These are phyloP conservation scores for Phragmites australis DNA, from an alignment of 176 grass and related monocot genomes.

Conservation along the genomic window DNA sequence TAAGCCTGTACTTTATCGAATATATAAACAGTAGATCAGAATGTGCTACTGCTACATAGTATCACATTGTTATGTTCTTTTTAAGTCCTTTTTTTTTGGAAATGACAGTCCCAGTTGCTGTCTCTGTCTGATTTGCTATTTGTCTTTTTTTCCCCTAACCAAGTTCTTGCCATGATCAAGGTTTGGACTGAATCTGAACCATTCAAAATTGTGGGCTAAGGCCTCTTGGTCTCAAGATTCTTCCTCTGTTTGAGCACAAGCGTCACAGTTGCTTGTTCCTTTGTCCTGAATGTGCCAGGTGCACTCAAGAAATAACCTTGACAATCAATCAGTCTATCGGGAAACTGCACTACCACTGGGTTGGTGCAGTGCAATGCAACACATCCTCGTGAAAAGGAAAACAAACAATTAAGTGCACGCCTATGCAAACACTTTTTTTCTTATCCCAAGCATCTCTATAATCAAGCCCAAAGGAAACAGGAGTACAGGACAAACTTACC, in stretches of 20 bases:
- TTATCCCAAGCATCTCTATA: no score
- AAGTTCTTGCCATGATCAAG: neutral
- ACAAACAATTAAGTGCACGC: no score
- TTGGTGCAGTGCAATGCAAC: no score
- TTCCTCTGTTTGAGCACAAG: slow-evolving; percentile 1
- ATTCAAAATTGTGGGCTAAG: slow-evolving; percentile 6
- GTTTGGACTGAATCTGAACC: slow-evolving; percentile 2
- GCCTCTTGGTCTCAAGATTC: neutral
- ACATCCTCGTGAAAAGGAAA: neutral
- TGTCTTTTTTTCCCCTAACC: neutral
- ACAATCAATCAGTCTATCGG: neutral
- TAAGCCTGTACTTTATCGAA: neutral
- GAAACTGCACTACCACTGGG: neutral
- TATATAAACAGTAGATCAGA: neutral
- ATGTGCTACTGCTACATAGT: neutral
- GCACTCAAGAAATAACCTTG: neutral
- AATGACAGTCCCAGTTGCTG: neutral
- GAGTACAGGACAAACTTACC: no score
- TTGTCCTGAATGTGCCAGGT: neutral
- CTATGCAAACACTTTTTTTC: no score
- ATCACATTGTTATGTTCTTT: neutral
- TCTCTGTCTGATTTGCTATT: neutral
- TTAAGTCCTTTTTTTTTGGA: no score
- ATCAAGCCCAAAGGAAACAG: no score
- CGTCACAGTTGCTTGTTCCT: neutral